phyloP scores from a whole-genome alignment of 2,329 filamentous ascomycete genomes.

The Chaetomiaceae sp. region DNA sequence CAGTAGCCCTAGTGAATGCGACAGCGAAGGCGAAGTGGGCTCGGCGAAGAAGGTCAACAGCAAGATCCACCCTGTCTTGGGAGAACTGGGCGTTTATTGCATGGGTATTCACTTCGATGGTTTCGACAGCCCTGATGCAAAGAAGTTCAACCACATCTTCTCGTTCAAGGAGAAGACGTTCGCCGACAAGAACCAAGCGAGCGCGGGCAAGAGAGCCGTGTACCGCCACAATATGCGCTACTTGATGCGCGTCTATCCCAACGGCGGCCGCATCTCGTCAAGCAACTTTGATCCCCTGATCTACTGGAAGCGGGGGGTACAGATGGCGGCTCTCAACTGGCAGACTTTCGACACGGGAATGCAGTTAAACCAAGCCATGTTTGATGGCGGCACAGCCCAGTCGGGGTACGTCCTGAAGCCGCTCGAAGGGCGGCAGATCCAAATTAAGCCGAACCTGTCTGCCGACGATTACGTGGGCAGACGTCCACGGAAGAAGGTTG shows the following conservation, averaged over 20 bases:
- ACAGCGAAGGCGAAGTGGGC: constrained; percentile 59
- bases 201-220: constrained; percentile 70
- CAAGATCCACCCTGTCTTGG: constrained; percentile 81
- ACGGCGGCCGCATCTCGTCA: constrained; percentile 73
- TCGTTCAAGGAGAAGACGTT: constrained; percentile 92
- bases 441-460: constrained; percentile 53
- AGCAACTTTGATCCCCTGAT: constrained; percentile 92
- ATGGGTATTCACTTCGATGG: constrained; percentile 75
- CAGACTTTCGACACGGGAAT: constrained; percentile 95
- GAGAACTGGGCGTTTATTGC: constrained; percentile 76
- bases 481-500: constrained; percentile 74
- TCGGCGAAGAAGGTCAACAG: constrained; percentile 60
- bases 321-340: constrained; percentile 98
- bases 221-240: constrained; percentile 88
- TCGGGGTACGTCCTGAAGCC: constrained; percentile 95
- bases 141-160: constrained; percentile 89
- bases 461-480: constrained; percentile 53
- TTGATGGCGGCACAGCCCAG: constrained; percentile 78
- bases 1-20: constrained; percentile 74
- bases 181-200: constrained; percentile 70
- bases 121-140: constrained; percentile 73
- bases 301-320: constrained; percentile 92
- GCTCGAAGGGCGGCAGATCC: constrained; percentile 70
- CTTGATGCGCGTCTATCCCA: constrained; percentile 91
- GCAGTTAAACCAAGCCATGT: constrained; percentile 98